A percentile compares a stretch with the other conserved stretches of the same genome.
These are phyloP conservation scores for Trifolium pratense DNA, from an alignment of 306 rosid genomes.

Conservation along the genomic window DNA sequence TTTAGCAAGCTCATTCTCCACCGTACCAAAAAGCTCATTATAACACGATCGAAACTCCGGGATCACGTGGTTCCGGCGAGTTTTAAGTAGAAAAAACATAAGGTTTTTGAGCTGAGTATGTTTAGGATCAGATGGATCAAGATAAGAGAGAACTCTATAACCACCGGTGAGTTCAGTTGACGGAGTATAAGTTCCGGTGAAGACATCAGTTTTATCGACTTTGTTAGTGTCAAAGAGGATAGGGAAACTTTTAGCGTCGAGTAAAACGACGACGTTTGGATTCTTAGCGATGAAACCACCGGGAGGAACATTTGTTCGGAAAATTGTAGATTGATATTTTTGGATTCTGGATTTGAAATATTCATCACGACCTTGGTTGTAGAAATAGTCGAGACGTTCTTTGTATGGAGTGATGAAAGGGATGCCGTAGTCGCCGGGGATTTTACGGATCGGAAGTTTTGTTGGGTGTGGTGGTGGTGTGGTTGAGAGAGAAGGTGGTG, in stretches of 20 bases:
- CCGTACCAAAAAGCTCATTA: slow-evolving; percentile 48
- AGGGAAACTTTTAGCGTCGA: slow-evolving; percentile 85
- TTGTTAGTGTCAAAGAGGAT: slow-evolving; percentile 71
- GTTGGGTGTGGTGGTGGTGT: slow-evolving; percentile 25
- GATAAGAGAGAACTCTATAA: slow-evolving; percentile 74
- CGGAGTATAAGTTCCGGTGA: slow-evolving; percentile 91
- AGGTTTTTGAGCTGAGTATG: slow-evolving; percentile 69
- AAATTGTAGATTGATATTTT: slow-evolving; percentile 79
- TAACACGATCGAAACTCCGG: slow-evolving; percentile 72
- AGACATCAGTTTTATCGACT: slow-evolving; percentile 80
- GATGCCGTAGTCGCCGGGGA: slow-evolving; percentile 80
- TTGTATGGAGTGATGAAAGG: slow-evolving; percentile 67
- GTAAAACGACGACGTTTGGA: slow-evolving; percentile 71
- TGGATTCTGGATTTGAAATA: slow-evolving; percentile 81
- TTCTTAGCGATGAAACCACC: slow-evolving; percentile 65
- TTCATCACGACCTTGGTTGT: slow-evolving; percentile 86
- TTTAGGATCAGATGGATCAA: slow-evolving; percentile 85
- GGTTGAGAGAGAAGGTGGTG: slow-evolving; percentile 36
- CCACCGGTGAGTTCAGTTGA: slow-evolving; percentile 87
- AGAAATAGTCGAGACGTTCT: slow-evolving; percentile 80
- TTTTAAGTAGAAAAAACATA: slow-evolving; percentile 69
- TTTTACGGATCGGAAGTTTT: slow-evolving; percentile 65
- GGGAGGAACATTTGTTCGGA: slow-evolving; percentile 83
- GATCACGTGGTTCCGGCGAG: slow-evolving; percentile 60
- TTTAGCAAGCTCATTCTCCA: slow-evolving; percentile 56